Evolutionary conservation across 2,329 filamentous ascomycete genomes (phyloP).

Genomic region (Neonectria punicea): DNA sequence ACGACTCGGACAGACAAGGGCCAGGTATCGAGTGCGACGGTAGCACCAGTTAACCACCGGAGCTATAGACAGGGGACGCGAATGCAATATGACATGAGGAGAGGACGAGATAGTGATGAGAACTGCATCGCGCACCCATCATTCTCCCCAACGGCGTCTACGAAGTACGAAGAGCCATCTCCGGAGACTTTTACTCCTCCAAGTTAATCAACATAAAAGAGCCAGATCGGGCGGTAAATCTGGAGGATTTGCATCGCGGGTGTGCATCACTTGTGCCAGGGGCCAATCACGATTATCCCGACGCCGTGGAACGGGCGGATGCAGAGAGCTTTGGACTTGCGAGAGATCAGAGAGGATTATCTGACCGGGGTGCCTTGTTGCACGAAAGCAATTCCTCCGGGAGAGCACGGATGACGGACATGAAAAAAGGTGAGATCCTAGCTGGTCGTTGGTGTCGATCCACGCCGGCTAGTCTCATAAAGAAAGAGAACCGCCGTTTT

Average conservation of each 20-base stretch:
- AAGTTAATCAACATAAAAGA: not conserved
- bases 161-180: not conserved
- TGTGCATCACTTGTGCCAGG: conserved; percentile 13
- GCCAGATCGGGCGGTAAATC: conserved; percentile 15
- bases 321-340: conserved; percentile 3
- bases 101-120: not conserved
- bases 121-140: not conserved
- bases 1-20: conserved; percentile 14
- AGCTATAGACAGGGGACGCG: conserved; percentile 19
- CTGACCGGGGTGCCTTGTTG: conserved; percentile 16
- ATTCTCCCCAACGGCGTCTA: not conserved
- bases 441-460: conserved; percentile 18
- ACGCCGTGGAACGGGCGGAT: conserved; percentile 15
- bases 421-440: conserved; percentile 2
- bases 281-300: conserved; percentile 23
- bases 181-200: not conserved
- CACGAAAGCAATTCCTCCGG: conserved; percentile 16
- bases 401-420: conserved; percentile 14
- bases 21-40: conserved; percentile 18
- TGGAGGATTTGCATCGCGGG: conserved; percentile 14
- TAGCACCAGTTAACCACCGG: conserved; percentile 17
- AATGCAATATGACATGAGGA: conserved; percentile 15
- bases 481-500: not conserved
- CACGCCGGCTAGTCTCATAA: not conserved
- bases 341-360: not conserved